Evolutionary conservation across 78 protist genomes (phyloP).

Genomic region (Creolimax fragrantissima): DNA sequence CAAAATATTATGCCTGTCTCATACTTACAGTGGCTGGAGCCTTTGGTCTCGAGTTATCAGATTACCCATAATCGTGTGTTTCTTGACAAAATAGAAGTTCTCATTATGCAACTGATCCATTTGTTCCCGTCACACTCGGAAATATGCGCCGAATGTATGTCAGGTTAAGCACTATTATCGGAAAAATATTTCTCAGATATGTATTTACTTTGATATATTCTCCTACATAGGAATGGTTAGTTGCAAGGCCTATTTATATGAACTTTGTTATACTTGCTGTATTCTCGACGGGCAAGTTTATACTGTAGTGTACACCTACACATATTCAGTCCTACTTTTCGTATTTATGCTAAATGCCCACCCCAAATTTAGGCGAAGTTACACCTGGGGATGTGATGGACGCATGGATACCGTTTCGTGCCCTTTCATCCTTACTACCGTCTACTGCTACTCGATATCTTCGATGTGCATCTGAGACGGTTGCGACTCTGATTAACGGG

Average conservation of each 20-base stretch:
- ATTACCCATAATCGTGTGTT: not conserved
- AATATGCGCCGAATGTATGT: not conserved
- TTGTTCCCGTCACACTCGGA: not conserved
- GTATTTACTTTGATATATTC: too few species aligned
- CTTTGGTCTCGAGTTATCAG: not conserved
- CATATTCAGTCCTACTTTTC: not conserved
- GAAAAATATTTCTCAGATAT: too few species aligned
- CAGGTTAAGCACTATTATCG: too few species aligned
- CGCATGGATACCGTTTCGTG: not conserved
- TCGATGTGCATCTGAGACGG: not conserved
- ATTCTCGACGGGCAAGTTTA: not conserved
- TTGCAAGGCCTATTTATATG: not conserved
- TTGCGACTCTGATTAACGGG: not conserved
- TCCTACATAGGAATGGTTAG: too few species aligned
- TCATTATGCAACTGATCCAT: not conserved
- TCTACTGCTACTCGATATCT: not conserved
- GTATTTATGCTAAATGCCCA: too few species aligned
- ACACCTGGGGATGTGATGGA: not conserved
- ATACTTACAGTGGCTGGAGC: not conserved
- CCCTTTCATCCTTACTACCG: not conserved
- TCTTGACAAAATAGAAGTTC: not conserved
- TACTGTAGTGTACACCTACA: not conserved
- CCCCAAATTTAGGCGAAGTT: not conserved
- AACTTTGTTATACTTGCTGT: not conserved
- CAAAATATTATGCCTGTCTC: too few species aligned